Evolutionary conservation across 2,329 filamentous ascomycete genomes (phyloP), one percentile per base, ranked within the genome.

Genomic region (Fusarium metavorans): DNA sequence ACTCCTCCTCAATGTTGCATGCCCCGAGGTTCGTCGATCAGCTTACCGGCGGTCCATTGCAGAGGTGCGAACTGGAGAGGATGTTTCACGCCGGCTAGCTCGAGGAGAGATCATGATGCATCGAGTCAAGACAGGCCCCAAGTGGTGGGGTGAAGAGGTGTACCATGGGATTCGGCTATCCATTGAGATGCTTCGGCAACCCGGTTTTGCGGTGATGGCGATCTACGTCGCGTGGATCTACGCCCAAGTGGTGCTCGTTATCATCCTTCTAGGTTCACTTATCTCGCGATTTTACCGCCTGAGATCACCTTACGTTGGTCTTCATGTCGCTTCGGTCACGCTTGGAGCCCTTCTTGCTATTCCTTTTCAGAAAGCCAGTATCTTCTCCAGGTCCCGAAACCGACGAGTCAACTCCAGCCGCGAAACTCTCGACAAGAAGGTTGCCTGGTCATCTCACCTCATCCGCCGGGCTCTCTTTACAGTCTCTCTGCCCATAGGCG

Each of bases 151-250:
- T 57, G 89, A 95, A 80, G 93, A 95, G 80, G 88, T 94, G 25
- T 90, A 90, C 81, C 93, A 94, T 52, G 94, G 93, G 11, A 78
- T 93, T 23, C 84, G 90, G 20, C 85, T 96, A 52, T 91, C 89
- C 57, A 80, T 89, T 23, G 90, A 92, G 77, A 95, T 95, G 93
- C 84, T 94, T 60, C 88, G 88, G 41, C 93, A 95, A 79, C 89
- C 92, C 5, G 93, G 93, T 0, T 95, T 95, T 80, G 82, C 90
- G n/a, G 83, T 94, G 34, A 85, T 95, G 78, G 88, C 92, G 2
- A 70, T 93, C n/a, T 95, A 95, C 81, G 85, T 92, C 16, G 92
- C 89, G 8, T 95, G 93, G 93, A 93, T 95, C 54, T 94, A 95
- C 80, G 92, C 92, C 3, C 92, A 95, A 77, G 87, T 94, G 3